phyloP scores from a whole-genome alignment of 257 asterid genomes.

The Nicotiana sylvestris region DNA sequence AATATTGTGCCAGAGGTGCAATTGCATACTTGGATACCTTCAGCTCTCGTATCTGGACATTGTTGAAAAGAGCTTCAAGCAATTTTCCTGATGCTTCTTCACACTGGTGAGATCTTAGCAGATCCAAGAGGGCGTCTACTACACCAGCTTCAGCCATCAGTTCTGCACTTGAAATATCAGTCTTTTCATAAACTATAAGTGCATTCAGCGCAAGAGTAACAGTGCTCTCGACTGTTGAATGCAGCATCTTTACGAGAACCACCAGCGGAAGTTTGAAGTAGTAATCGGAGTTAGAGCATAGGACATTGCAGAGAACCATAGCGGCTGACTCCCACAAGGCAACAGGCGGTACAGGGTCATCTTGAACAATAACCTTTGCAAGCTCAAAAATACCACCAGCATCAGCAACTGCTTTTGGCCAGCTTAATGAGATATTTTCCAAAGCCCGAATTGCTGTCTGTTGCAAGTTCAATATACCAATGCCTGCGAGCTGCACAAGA shows the following conservation, averaged over 20 bases:
- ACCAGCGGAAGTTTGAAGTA: slow-evolving; percentile 54
- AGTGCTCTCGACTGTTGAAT: slow-evolving; percentile 44
- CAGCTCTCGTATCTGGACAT: slow-evolving; percentile 57
- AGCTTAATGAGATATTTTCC: slow-evolving; percentile 65
- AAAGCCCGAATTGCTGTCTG: slow-evolving; percentile 75
- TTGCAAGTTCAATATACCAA: slow-evolving; percentile 65
- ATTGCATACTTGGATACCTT: slow-evolving; percentile 75
- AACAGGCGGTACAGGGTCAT: slow-evolving; percentile 67
- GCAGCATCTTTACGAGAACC: slow-evolving; percentile 74
- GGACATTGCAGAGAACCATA: slow-evolving; percentile 60
- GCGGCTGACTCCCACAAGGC: slow-evolving; percentile 77
- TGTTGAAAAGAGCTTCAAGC: slow-evolving; percentile 68
- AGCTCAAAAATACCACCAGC: slow-evolving; percentile 87
- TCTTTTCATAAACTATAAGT: slow-evolving; percentile 63
- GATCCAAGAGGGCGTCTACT: slow-evolving; percentile 68
- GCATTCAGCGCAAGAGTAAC: slow-evolving; percentile 59
- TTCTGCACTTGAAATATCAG: slow-evolving; percentile 55
- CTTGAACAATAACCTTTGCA: slow-evolving; percentile 66
- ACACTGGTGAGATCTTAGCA: slow-evolving; percentile 74
- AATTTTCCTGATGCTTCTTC: slow-evolving; percentile 70
- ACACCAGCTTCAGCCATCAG: slow-evolving; percentile 84
- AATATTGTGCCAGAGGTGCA: slow-evolving; percentile 80
- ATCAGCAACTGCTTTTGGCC: slow-evolving; percentile 82
- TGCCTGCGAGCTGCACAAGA: slow-evolving; percentile 80
- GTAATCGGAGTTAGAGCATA: slow-evolving; percentile 49